Conservation (phyloP, 2,329 filamentous ascomycete genomes). For the Erysiphe neolycopersici region DNA sequence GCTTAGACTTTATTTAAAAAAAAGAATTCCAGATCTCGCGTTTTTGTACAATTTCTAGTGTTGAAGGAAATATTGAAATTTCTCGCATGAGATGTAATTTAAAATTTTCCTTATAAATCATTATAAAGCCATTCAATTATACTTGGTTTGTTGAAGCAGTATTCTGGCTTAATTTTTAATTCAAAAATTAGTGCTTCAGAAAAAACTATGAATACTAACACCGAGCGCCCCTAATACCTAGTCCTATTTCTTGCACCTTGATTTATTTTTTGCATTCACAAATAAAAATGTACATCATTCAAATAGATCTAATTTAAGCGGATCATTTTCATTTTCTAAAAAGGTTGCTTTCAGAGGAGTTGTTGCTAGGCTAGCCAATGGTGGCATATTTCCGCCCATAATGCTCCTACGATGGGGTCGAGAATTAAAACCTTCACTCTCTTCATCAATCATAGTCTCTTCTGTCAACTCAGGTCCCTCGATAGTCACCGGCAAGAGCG, state of each 20-base stretch:
- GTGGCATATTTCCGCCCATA: constrained; percentile 19
- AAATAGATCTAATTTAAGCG: constrained; percentile 6
- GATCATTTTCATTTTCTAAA: constrained; percentile 2
- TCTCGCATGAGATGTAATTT: too few relatives aligned
- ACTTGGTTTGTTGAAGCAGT: too few relatives aligned
- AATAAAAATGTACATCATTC: constrained; percentile 4
- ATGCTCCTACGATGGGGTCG: constrained; percentile 28
- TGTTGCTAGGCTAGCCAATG: constrained; percentile 20
- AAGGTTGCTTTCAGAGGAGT: constrained; percentile 18
- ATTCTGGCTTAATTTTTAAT: too few relatives aligned
- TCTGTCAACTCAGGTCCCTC: constrained; percentile 10
- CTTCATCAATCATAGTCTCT: constrained; percentile 18
- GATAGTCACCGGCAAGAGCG: constrained; percentile 11
- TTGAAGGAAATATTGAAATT: too few relatives aligned
- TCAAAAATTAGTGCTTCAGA: background rate
- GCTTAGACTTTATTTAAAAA: too few relatives aligned
- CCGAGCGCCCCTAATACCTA: constrained; percentile 7
- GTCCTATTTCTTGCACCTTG: background rate
- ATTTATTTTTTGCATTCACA: background rate
- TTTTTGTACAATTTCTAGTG: too few relatives aligned
- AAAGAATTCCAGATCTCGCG: too few relatives aligned
- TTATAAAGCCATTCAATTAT: too few relatives aligned
- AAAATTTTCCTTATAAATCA: too few relatives aligned
- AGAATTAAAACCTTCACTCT: constrained; percentile 28
- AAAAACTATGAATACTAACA: constrained; percentile 8